These are phyloP conservation scores for Hymenoscyphus fraxineus DNA, from an alignment of 2,329 filamentous ascomycete genomes.

Conservation along the genomic window DNA sequence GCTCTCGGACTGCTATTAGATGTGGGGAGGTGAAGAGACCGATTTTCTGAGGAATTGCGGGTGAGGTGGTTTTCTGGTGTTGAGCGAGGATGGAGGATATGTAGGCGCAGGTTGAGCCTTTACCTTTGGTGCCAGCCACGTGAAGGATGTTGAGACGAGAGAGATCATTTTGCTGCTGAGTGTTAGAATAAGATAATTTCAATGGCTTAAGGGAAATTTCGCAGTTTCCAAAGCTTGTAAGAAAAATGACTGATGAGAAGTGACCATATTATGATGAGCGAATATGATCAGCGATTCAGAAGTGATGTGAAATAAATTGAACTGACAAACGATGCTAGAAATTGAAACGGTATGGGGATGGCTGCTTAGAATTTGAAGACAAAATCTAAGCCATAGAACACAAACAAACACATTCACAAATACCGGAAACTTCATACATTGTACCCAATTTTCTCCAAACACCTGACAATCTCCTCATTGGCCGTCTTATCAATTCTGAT, in stretches of 20 bases:
- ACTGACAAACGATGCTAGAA: not conserved
- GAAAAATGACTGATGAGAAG: not conserved
- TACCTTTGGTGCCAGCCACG: conserved; percentile 73
- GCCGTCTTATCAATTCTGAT: conserved; percentile 65
- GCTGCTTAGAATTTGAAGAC: not conserved
- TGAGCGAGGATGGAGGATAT: conserved; percentile 57
- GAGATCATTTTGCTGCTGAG: conserved; percentile 36
- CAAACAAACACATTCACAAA: not conserved
- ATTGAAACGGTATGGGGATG: not conserved
- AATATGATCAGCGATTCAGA: no score
- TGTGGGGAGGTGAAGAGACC: conserved; percentile 69
- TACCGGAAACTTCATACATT: conserved; percentile 40
- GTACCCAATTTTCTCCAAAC: conserved; percentile 75
- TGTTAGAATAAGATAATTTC: not conserved
- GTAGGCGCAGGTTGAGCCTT: conserved; percentile 69
- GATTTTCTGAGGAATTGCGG: conserved; percentile 34
- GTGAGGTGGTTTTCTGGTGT: conserved; percentile 39
- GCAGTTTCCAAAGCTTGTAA: not conserved
- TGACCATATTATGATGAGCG: no score
- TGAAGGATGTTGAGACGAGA: conserved; percentile 63
- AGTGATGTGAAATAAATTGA: not conserved
- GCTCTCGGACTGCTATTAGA: conserved; percentile 62
- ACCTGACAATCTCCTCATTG: conserved; percentile 75
- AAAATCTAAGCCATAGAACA: not conserved
- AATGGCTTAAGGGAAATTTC: not conserved